Percentiles rank a stretch among this genome's conserved stretches.
Conservation (phyloP, 2,329 filamentous ascomycete species). For the Penicillium sp. region DNA sequence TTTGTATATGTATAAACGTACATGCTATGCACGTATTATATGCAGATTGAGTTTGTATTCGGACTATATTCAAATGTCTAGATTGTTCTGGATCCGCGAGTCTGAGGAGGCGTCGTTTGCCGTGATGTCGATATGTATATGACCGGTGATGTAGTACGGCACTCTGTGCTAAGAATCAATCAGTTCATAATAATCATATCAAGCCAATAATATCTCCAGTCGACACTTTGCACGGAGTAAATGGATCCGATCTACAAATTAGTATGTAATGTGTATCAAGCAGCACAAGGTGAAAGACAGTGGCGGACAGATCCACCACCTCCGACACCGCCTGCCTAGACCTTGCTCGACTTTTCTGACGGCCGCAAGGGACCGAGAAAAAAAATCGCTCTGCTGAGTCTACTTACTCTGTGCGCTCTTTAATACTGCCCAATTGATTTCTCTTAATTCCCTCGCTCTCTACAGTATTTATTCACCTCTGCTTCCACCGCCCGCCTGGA, state of each 20-base stretch:
- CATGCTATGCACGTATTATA: not conserved
- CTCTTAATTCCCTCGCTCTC: not conserved
- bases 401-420: conserved; percentile 6
- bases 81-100: not conserved
- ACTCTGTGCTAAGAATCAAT: not conserved
- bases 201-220: not conserved
- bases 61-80: not conserved
- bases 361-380: not conserved
- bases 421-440: conserved; percentile 7
- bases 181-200: not conserved
- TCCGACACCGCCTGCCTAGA: conserved; percentile 3
- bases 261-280: not conserved
- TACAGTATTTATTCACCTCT: not conserved
- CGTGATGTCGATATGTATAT: too few species aligned
- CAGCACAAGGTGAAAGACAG: too few species aligned
- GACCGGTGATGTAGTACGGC: not conserved
- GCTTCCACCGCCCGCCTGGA: conserved; percentile 2
- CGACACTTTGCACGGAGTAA: too few species aligned
- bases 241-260: not conserved
- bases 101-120: not conserved
- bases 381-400: conserved; percentile 6
- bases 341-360: not conserved
- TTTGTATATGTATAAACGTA: too few species aligned
- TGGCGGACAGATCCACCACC: not conserved
- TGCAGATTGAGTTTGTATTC: not conserved